Evolutionary conservation across 2,329 filamentous ascomycete species (phyloP).

Genomic region (Colletotrichum abscissum): DNA sequence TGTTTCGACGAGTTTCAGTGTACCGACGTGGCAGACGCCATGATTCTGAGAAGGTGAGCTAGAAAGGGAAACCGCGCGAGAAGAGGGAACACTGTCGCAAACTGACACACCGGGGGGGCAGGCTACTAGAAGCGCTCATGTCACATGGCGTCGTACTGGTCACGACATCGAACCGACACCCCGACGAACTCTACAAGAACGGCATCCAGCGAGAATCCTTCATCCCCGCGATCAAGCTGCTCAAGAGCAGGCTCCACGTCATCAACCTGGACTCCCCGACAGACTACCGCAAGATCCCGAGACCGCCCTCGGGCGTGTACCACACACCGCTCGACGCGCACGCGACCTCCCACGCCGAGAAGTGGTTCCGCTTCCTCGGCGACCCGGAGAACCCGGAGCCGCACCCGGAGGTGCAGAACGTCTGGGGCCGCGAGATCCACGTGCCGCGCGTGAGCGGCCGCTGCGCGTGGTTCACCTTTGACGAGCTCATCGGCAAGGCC

Average conservation of each 20-base stretch:
- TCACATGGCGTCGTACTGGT: constrained; percentile 96
- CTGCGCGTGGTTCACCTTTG: constrained; percentile 91
- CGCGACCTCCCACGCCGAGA: constrained; percentile 84
- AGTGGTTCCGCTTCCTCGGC: constrained; percentile 96
- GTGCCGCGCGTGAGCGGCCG: constrained; percentile 90
- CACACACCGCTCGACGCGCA: constrained; percentile 86
- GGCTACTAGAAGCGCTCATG: constrained; percentile 91
- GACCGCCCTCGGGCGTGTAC: constrained; percentile 93
- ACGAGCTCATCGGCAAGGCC: constrained; percentile 88
- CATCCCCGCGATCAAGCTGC: constrained; percentile 91
- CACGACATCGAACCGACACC: constrained; percentile 96
- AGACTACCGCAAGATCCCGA: constrained; percentile 96
- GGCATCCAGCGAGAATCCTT: constrained; percentile 97
- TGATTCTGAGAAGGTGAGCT: constrained; percentile 84
- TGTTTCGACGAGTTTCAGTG: constrained; percentile 99
- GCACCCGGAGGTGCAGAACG: constrained; percentile 80
- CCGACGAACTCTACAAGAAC: constrained; percentile 96
- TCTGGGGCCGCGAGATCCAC: constrained; percentile 92
- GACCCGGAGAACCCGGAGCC: constrained; percentile 82
- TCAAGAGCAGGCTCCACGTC: constrained; percentile 85
- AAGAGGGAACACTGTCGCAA: not conserved
- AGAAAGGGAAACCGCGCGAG: not conserved
- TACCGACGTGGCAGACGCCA: constrained; percentile 97
- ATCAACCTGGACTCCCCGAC: constrained; percentile 96
- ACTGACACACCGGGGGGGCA: constrained; percentile 39